Conservation (phyloP, 2,329 filamentous ascomycete genomes). For the Didymella pinodella region DNA sequence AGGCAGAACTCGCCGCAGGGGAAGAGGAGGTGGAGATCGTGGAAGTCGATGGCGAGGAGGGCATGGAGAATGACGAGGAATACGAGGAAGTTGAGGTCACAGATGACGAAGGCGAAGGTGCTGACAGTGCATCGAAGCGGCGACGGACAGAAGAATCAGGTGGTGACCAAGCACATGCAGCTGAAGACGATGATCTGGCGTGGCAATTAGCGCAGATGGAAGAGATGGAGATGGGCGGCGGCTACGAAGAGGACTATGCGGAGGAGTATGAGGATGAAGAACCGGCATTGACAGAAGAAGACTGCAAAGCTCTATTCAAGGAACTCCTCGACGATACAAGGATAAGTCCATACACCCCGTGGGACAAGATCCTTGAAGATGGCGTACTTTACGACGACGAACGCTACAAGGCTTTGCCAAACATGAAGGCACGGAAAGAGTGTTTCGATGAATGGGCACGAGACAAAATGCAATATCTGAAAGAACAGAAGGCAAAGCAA, state of each 20-base stretch:
- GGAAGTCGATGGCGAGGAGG: constrained; percentile 50
- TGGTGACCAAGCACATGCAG: constrained; percentile 70
- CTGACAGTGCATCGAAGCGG: constrained; percentile 59
- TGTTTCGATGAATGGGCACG: constrained; percentile 86
- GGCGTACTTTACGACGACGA: constrained; percentile 83
- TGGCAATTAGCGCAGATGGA: constrained; percentile 91
- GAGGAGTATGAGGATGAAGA: constrained; percentile 71
- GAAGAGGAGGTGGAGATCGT: constrained; percentile 45
- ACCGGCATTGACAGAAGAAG: constrained; percentile 74
- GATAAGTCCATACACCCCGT: constrained; percentile 87
- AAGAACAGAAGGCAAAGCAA: constrained; percentile 75
- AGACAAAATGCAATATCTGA: constrained; percentile 75
- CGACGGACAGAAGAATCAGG: constrained; percentile 56
- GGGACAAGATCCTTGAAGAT: constrained; percentile 88
- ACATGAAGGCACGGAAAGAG: constrained; percentile 81
- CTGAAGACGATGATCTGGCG: constrained; percentile 93
- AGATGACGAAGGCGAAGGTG: constrained; percentile 60
- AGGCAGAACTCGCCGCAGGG: constrained; percentile 41
- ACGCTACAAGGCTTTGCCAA: constrained; percentile 83
- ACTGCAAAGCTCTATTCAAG: constrained; percentile 80
- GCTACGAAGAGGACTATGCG: constrained; percentile 69
- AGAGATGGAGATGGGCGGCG: constrained; percentile 79
- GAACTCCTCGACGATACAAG: constrained; percentile 83
- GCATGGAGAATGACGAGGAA: constrained; percentile 68
- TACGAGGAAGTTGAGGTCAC: constrained; percentile 82